These are phyloP conservation scores for Xerophyta viscosa DNA, from an alignment of 106 monocot species.

Conservation along the genomic window DNA sequence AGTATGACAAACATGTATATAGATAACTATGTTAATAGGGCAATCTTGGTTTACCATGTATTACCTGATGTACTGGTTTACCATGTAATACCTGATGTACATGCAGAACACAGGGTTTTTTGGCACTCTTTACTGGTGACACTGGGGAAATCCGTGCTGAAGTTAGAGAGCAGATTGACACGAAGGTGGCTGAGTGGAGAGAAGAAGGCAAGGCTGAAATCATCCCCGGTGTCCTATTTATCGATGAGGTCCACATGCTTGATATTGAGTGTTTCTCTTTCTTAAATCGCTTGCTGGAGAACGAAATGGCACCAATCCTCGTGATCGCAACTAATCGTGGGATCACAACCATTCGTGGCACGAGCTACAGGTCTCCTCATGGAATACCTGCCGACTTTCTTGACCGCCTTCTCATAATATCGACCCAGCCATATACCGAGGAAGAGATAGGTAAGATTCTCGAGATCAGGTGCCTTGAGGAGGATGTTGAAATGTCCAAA, in stretches of 20 bases:
- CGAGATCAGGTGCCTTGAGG: slow-evolving; percentile 82
- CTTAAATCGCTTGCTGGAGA: slow-evolving; percentile 86
- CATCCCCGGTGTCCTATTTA: slow-evolving; percentile 86
- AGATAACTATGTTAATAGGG: too few species aligned
- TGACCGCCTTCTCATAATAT: slow-evolving; percentile 77
- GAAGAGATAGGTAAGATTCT: slow-evolving; percentile 80
- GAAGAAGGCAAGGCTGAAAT: slow-evolving; percentile 97
- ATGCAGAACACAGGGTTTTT: slow-evolving; percentile 87
- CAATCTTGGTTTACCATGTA: too few species aligned
- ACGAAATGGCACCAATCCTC: slow-evolving; percentile 84
- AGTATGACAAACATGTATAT: too few species aligned
- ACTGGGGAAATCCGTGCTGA: slow-evolving; percentile 91
- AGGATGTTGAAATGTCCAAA: slow-evolving; percentile 83
- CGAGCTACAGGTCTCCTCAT: slow-evolving; percentile 78
- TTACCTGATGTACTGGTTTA: too few species aligned
- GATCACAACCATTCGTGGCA: slow-evolving; percentile 85
- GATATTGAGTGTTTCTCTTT: slow-evolving; percentile 99
- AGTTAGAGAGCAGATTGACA: slow-evolving; percentile 89
- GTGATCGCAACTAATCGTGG: slow-evolving; percentile 91
- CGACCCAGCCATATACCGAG: slow-evolving; percentile 72
- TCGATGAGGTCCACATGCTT: slow-evolving; percentile 98
- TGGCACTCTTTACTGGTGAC: slow-evolving; percentile 94
- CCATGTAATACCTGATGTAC: slow-evolving; percentile 7
- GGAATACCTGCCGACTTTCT: slow-evolving; percentile 94
- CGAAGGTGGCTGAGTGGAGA: slow-evolving; percentile 92